Evolutionary conservation across 106 monocot species (phyloP), one percentile per base, ranked within the genome.

Genomic region (Apostasia shenzhenica): DNA sequence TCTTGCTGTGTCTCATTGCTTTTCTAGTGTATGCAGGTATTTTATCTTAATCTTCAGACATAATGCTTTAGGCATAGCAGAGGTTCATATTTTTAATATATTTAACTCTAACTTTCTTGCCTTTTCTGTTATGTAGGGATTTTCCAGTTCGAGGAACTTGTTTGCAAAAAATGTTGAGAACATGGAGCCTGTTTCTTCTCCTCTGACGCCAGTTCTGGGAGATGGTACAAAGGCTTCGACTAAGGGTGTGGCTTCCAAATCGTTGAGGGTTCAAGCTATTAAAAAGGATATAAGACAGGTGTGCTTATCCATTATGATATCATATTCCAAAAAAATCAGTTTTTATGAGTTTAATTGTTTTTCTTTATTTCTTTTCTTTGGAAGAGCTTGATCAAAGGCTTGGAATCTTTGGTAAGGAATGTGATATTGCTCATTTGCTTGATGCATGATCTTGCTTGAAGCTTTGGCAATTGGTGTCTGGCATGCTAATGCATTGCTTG

Each of bases 221-320:
- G 75, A 75, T 12, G 59, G 56, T 55, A 38, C 42, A n/a, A 72
- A 79, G 67, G 66, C 81, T 51, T 56, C 45, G 41, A 62, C 63
- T 57, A 78, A 79, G 61, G 73, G 70, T 69, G 70, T 52, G 9
- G n/a, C 12, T 26, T 55, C 67, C 41, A 88, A 71, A 69, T 39
- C 8, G 0, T 44, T 53, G 14, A 76, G 47, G 37, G 84, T 88
- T 59, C 88, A 84, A 75, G 88, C 88, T 73, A 75, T 88, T 62
- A 88, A 88, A 61, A 88, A 84, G 55, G 81, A 78, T 41, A 88
- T 88, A 61, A 78, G 76, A 79, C 83, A 84, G 84, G 88, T 88
- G 46, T 12, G 66, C 62, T 62, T 44, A 62, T n/a, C 62, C 13
- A 13, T 62, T 3, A 12, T 45, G 5, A 2, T 61, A 43, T 26